phyloP scores from a whole-genome alignment of 2,329 filamentous ascomycete species.

The Aspergillus felis region DNA sequence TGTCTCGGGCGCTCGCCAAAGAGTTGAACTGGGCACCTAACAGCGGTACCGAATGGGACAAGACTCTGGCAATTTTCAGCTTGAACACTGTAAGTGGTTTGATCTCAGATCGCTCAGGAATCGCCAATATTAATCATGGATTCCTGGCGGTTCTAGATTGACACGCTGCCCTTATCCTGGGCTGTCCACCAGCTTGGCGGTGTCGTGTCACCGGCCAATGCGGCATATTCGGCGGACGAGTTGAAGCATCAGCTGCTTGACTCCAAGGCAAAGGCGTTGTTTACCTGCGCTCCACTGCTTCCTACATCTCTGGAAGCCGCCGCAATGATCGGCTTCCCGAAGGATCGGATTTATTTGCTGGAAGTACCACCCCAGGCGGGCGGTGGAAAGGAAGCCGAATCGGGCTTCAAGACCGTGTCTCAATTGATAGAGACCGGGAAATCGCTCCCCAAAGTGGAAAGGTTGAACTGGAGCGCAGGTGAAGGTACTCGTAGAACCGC shows the following conservation, averaged over 20 bases:
- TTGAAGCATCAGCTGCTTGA: conserved; percentile 69
- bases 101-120: not conserved
- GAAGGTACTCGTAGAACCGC: conserved; percentile 59
- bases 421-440: conserved; percentile 62
- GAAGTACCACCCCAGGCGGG: conserved; percentile 58
- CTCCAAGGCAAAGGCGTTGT: conserved; percentile 65
- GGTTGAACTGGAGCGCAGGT: conserved; percentile 38
- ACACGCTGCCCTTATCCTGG: conserved; percentile 69
- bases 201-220: conserved; percentile 70
- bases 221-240: conserved; percentile 66
- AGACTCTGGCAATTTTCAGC: conserved; percentile 72
- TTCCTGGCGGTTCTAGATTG: conserved; percentile 52
- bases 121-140: not conserved
- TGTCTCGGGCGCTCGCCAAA: conserved; percentile 66
- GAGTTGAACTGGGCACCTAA: conserved; percentile 69
- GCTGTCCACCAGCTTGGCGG: conserved; percentile 72
- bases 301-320: conserved; percentile 62
- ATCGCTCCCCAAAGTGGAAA: conserved; percentile 36
- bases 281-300: conserved; percentile 67
- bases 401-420: conserved; percentile 59
- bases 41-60: conserved; percentile 73
- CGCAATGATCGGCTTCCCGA: conserved; percentile 58
- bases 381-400: conserved; percentile 42
- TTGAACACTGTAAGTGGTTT: conserved; percentile 64
- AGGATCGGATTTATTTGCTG: conserved; percentile 64